phyloP scores from a whole-genome alignment of 1,284 basidiomycete species.

The Coriolopsis trogii region DNA sequence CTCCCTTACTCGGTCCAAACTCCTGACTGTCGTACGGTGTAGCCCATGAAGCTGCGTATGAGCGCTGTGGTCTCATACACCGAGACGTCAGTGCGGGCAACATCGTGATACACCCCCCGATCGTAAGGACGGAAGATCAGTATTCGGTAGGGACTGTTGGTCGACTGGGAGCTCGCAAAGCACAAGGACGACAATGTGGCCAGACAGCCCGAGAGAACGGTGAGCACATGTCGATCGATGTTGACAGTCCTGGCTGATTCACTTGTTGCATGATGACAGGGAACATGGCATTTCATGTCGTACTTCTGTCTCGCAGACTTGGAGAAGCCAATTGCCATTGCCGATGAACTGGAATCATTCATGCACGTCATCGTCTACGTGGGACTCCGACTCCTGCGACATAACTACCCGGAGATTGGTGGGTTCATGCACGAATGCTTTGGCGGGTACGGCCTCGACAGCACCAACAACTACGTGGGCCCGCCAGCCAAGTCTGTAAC shows the following conservation, averaged over 20 bases:
- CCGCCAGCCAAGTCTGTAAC: not conserved
- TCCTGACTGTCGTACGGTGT: not conserved
- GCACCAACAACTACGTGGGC: too few species aligned
- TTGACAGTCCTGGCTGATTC: too few species aligned
- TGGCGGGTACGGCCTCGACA: not conserved
- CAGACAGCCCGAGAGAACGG: not conserved
- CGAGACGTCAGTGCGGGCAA: slow-evolving; percentile 19
- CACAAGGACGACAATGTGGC: not conserved
- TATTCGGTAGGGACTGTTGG: not conserved
- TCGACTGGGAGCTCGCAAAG: slow-evolving; percentile 18
- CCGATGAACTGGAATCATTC: slow-evolving; percentile 17
- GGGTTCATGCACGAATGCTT: slow-evolving; percentile 5
- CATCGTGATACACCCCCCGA: not conserved
- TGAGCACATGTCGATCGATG: too few species aligned
- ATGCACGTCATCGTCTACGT: slow-evolving; percentile 12
- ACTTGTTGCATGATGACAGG: not conserved
- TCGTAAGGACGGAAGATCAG: not conserved
- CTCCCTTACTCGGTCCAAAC: not conserved
- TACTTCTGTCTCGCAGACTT: not conserved
- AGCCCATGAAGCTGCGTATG: slow-evolving; percentile 10
- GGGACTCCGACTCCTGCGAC: slow-evolving; percentile 6
- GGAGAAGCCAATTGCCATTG: not conserved
- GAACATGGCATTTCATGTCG: slow-evolving; percentile 18
- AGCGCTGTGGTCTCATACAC: not conserved
- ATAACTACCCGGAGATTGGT: not conserved